Evolutionary conservation across 176 grass and related monocot species (phyloP), one percentile per base, ranked within the genome.

Genomic region (Tillandsia leiboldiana): DNA sequence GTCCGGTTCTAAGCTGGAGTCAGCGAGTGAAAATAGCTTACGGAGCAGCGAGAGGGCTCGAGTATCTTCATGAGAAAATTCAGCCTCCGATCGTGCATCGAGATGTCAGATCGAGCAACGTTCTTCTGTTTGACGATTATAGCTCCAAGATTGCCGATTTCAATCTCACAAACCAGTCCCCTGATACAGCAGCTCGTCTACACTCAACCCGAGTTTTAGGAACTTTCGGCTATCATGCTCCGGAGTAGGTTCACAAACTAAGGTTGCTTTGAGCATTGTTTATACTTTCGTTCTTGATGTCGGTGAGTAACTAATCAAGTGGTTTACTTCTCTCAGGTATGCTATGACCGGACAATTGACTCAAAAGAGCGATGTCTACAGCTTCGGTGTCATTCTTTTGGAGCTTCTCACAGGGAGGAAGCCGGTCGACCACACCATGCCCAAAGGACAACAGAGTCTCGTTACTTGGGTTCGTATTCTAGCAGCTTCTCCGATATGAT

Each of bases 261-360:
- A 51, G 10, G 10, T 1, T 0, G n/a, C 10, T 63, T 8, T 72
- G 11, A 1, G 9, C 11, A 9, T 22, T 33, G 20, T 7, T 9
- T 14, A 70, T 47, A 49, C 51, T 51, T 6, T n/a, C 17, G 5
- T 71, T 8, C 26, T 67, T 17, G 10, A 50, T 50, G 8, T 26
- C 53, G 15, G 1, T 1, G 9, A 77, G 29, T 20, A n/a, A 17
- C 24, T 66, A 29, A 67, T 48, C 2, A 20, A 77, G 11, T n/a
- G 23, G n/a, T 26, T 66, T 18, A 9, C 56, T 61, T 10, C 22
- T 61, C 23, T 0, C 73, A 93, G 90, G 50, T 93, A 93, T 52
- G 90, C 90, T 7, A 93, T 93, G 90, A 93, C 90, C 18, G 90
- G 90, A 11, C 90, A 93, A 71, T 83, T 93, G 56, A 93, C 88